phyloP scores from a whole-genome alignment of 2,329 filamentous ascomycete genomes.

The Penicillium sp. region DNA sequence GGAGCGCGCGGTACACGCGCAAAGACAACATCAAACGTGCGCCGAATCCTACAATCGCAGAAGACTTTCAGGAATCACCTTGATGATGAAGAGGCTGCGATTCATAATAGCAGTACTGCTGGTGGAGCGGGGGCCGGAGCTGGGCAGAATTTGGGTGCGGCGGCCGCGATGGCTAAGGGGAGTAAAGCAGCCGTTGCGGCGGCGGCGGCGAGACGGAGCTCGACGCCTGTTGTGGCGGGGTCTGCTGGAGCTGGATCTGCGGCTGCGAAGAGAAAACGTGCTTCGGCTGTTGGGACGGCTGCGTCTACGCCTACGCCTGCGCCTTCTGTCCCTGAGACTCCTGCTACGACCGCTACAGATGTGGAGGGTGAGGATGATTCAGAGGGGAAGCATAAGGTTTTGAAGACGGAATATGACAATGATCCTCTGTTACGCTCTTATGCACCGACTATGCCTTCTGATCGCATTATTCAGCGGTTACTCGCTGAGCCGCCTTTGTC shows the following conservation, averaged over 20 bases:
- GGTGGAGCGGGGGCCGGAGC: conserved; percentile 2
- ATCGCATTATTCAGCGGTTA: conserved; percentile 46
- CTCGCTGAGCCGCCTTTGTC: conserved; percentile 48
- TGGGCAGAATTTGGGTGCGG: conserved; percentile 2
- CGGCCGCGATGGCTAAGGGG: conserved; percentile 10
- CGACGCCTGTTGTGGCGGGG: conserved; percentile 21
- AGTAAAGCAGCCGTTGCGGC: conserved; percentile 11
- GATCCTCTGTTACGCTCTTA: conserved; percentile 45
- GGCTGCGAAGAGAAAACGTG: conserved; percentile 18
- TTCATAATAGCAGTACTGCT: conserved; percentile 11
- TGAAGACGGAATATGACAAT: conserved; percentile 40
- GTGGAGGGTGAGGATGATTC: conserved; percentile 12
- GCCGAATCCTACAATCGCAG: conserved; percentile 49
- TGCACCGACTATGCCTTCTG: conserved; percentile 44
- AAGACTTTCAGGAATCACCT: conserved; percentile 53
- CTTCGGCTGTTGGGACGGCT: conserved; percentile 9
- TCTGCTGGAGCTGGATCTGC: conserved; percentile 7
- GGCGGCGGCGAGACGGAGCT: conserved; percentile 23
- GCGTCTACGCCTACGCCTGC: conserved; percentile 12
- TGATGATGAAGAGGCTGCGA: conserved; percentile 51
- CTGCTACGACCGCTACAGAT: conserved; percentile 7
- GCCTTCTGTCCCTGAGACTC: neutral
- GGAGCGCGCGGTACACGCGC: conserved; percentile 33
- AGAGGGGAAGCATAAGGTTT: conserved; percentile 22
- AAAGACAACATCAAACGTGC: conserved; percentile 49